Percentiles rank a stretch among this genome's conserved stretches.
Conservation (phyloP, 306 rosid species). For the Amphicarpaea edgeworthii region DNA sequence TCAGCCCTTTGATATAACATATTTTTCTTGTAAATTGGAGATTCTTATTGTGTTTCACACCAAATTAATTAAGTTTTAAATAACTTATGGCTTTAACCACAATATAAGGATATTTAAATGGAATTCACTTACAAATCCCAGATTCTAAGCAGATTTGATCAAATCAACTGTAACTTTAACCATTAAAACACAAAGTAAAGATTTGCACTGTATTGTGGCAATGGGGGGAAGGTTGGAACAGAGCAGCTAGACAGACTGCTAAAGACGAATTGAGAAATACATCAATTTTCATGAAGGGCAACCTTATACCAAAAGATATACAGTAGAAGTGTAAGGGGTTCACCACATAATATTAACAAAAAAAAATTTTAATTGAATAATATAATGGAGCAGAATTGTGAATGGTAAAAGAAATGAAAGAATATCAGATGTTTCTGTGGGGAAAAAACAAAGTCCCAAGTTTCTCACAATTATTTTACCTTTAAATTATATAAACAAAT, state of each 20-base stretch:
- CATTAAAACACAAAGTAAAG: slow-evolving; percentile 7
- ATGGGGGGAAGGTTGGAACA: background rate
- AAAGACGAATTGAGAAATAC: slow-evolving; percentile 15
- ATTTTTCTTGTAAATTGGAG: background rate
- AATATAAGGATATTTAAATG: slow-evolving; percentile 1
- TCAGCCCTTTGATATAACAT: background rate
- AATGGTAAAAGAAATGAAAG: slow-evolving; percentile 11
- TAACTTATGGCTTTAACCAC: slow-evolving; percentile 28
- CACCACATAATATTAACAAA: background rate
- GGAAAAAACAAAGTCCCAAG: background rate
- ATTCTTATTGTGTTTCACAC: slow-evolving; percentile 14
- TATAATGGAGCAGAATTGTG: background rate
- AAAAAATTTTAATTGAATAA: background rate
- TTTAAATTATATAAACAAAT: slow-evolving; percentile 21
- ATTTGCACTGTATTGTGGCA: background rate
- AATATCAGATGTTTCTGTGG: slow-evolving; percentile 17
- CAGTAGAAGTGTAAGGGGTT: slow-evolving; percentile 1
- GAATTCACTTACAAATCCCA: slow-evolving; percentile 24
- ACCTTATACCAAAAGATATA: background rate
- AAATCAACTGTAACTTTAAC: slow-evolving; percentile 17
- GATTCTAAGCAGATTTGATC: slow-evolving; percentile 2
- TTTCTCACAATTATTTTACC: slow-evolving; percentile 6
- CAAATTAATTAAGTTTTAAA: slow-evolving; percentile 12
- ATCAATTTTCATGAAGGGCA: background rate
- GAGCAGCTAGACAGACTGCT: slow-evolving; percentile 9